Conservation (phyloP, 1,139 yeast species). For the Taphrina betulina region DNA sequence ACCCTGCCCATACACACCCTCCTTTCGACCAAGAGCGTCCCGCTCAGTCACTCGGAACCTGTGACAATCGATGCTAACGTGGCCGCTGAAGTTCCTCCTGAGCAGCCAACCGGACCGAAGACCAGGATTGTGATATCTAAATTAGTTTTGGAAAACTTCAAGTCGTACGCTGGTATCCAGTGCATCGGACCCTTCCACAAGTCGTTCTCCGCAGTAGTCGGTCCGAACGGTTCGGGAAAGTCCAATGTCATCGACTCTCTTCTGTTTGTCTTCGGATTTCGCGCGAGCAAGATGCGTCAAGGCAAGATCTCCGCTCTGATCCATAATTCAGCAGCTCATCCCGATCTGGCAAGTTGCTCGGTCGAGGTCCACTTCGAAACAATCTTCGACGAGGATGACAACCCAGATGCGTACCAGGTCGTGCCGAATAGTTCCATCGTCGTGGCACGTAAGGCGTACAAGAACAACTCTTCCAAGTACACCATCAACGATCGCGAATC, state of each 20-base stretch:
- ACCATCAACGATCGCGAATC: constrained; percentile 69
- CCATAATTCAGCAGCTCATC: constrained; percentile 70
- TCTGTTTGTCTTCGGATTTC: constrained; percentile 92
- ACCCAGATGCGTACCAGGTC: constrained; percentile 45
- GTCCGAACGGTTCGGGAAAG: constrained; percentile 98
- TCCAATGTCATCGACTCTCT: constrained; percentile 96
- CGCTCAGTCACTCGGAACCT: no score
- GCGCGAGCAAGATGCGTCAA: constrained; percentile 96
- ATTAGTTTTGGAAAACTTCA: constrained; percentile 77
- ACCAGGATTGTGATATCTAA: constrained; percentile 73
- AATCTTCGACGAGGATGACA: constrained; percentile 55
- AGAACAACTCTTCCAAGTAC: constrained; percentile 76
- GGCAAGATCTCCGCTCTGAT: constrained; percentile 86
- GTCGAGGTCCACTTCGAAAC: constrained; percentile 91
- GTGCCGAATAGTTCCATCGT: constrained; percentile 62
- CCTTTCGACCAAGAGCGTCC: no score
- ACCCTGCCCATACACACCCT: constrained; percentile 9
- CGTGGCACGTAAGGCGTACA: constrained; percentile 75
- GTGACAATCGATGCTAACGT: neutral
- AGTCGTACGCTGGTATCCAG: constrained; percentile 94
- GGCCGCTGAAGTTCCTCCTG: neutral
- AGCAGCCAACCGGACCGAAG: constrained; percentile 17
- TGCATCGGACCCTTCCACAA: constrained; percentile 87
- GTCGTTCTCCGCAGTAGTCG: constrained; percentile 96
- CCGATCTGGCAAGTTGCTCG: constrained; percentile 69